Base-by-base conservation (phyloP, 768 basidiomycete species). In the Chlorophyllum brunneum region DNA sequence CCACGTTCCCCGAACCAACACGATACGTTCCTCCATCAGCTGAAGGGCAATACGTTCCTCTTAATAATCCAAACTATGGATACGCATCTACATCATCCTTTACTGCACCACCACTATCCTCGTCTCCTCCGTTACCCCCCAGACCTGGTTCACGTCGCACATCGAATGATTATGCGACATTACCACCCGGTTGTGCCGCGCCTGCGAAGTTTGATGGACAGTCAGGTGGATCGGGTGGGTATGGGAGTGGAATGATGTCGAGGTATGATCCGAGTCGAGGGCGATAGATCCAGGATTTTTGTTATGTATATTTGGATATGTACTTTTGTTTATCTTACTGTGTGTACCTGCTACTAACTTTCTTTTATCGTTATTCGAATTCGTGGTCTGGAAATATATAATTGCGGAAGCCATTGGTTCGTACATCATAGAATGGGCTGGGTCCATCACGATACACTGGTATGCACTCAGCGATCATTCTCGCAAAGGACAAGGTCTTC, bases 201-300 rank as follows among this genome's bases (percentile, higher is more conserved):
- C 48, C 48, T 22, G 33, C 34, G 4, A 48, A 24, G 24, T 48
- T 48, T 48, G 23, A 23, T 4, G n/a, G 26, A 5, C 23, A 10
- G 8, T 15, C 13, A 5, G 27, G 24, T 43, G 40, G 40, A 18
- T 4, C n/a, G n/a, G 24, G 24, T 26, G 47, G 36, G 3, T 51
- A 51, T 33, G 39, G 49, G 15, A 30, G 10, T n/a, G 39, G 11
- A 15, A 20, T 13, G 22, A 42, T 51, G 40, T 42, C 49, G 31
- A 42, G 39, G n/a, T 43, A 42, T 51, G 49, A 51, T 42, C 40
- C 34, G 13, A 36, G 34, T 11, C n/a, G n/a, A n/a, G n/a, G n/a
- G n/a, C n/a, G n/a, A n/a, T n/a, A n/a, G n/a, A n/a, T n/a, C n/a
- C n/a, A n/a, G n/a, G n/a, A n/a, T n/a, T n/a, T n/a, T n/a, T n/a